Percentiles rank a stretch among this genome's conserved stretches.
These are phyloP conservation scores for Kuraishia borneana DNA, from an alignment of 805 yeast genomes.

Conservation along the genomic window DNA sequence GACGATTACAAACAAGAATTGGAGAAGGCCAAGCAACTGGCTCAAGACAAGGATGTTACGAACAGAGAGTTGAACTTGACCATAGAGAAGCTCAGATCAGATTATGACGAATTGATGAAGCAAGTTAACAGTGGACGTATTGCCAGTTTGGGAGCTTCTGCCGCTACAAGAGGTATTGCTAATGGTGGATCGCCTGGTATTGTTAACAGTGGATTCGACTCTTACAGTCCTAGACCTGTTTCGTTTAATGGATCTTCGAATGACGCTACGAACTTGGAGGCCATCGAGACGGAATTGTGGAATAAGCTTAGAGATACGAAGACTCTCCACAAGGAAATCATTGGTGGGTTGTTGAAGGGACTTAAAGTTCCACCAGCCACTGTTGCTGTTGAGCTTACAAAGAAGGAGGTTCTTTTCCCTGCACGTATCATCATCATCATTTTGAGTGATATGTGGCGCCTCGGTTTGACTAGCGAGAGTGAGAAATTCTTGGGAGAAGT, in stretches of 20 bases:
- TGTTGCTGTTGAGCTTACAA: conserved; percentile 69
- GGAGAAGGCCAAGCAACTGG: conserved; percentile 44
- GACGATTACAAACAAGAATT: conserved; percentile 50
- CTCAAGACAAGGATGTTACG: conserved; percentile 47
- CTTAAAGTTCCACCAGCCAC: conserved; percentile 80
- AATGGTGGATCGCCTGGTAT: conserved; percentile 6
- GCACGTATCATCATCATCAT: conserved; percentile 89
- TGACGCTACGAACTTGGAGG: conserved; percentile 46
- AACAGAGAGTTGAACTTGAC: conserved; percentile 57
- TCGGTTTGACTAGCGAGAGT: conserved; percentile 85
- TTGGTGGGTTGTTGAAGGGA: conserved; percentile 76
- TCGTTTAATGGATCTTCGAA: conserved; percentile 49
- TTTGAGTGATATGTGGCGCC: conserved; percentile 95
- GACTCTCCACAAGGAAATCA: conserved; percentile 68
- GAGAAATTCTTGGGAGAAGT: conserved; percentile 88
- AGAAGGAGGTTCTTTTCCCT: conserved; percentile 91
- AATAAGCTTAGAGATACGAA: conserved; percentile 60
- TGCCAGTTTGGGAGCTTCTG: conserved; percentile 7
- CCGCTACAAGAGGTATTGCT: conserved; percentile 8
- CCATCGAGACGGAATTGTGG: conserved; percentile 67
- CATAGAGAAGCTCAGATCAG: conserved; percentile 40
- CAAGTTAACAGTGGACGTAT: conserved; percentile 8
- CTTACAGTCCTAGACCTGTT: conserved; percentile 41
- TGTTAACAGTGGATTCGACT: not conserved
- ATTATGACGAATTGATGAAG: conserved; percentile 19